Evolutionary conservation across 192 early-diverging fungal genomes (phyloP).

Genomic region (Coemansia sp.): DNA sequence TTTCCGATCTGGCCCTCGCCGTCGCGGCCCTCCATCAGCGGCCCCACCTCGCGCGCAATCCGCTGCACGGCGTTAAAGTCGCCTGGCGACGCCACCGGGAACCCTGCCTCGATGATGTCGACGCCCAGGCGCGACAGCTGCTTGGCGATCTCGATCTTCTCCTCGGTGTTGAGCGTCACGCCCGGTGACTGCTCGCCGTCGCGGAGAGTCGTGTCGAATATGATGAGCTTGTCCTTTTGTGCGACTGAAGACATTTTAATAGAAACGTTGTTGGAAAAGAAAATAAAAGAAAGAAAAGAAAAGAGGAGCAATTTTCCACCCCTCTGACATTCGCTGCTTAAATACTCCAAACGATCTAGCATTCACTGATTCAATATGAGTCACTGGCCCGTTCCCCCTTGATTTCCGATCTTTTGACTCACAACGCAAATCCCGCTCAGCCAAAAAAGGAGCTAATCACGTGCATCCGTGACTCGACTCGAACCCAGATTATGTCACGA

Average conservation of each 20-base stretch:
- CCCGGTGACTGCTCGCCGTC: conserved; percentile 99
- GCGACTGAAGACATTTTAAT: conserved; percentile 8
- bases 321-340: too few species aligned
- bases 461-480: too few species aligned
- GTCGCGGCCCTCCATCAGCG: conserved; percentile 76
- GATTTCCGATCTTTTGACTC: too few species aligned
- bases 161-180: conserved; percentile 86
- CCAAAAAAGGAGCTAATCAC: too few species aligned
- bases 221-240: conserved; percentile 75
- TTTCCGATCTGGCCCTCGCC: conserved; percentile 57
- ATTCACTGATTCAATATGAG: too few species aligned
- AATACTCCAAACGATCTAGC: too few species aligned
- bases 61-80: conserved; percentile 95
- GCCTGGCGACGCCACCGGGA: conserved; percentile 89
- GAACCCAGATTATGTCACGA: too few species aligned
- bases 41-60: conserved; percentile 91
- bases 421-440: too few species aligned
- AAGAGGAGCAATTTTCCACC: too few species aligned
- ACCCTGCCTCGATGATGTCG: conserved; percentile 95
- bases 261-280: background rate
- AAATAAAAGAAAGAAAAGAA: background rate
- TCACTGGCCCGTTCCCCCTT: too few species aligned
- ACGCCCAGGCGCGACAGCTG: conserved; percentile 93
- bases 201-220: conserved; percentile 95
- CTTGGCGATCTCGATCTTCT: conserved; percentile 94